These are phyloP conservation scores for Chaetothyriales sp. DNA, from an alignment of 2,329 filamentous ascomycete species.

Conservation along the genomic window DNA sequence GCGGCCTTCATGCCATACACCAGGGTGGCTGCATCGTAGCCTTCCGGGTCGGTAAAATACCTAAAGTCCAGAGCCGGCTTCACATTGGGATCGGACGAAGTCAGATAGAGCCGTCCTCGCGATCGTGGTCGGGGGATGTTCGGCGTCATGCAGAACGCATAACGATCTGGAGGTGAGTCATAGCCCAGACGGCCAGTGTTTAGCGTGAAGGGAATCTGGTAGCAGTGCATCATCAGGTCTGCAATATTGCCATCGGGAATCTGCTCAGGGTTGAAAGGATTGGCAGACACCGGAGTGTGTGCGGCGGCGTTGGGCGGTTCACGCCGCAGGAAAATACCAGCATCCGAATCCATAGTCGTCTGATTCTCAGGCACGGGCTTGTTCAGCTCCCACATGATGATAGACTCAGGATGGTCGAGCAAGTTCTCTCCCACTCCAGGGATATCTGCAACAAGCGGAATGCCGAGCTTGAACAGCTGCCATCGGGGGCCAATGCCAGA, in stretches of 20 bases:
- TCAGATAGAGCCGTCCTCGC: slow-evolving; percentile 62
- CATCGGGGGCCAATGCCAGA: slow-evolving; percentile 38
- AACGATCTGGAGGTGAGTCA: slow-evolving; percentile 44
- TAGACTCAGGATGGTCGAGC: slow-evolving; percentile 49
- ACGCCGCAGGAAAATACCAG: slow-evolving; percentile 73
- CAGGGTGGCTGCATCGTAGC: slow-evolving; percentile 69
- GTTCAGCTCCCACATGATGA: slow-evolving; percentile 66
- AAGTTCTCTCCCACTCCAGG: slow-evolving; percentile 51
- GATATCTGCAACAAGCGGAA: slow-evolving; percentile 44
- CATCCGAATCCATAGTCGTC: slow-evolving; percentile 84
- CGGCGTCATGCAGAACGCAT: slow-evolving; percentile 80
- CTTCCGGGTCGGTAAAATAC: slow-evolving; percentile 76
- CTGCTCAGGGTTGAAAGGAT: slow-evolving; percentile 34
- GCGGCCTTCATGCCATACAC: slow-evolving; percentile 63
- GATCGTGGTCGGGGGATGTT: slow-evolving; percentile 76
- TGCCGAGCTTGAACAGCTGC: slow-evolving; percentile 35
- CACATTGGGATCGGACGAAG: slow-evolving; percentile 55
- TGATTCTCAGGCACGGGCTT: slow-evolving; percentile 61
- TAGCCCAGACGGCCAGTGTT: slow-evolving; percentile 74
- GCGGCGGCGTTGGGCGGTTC: slow-evolving; percentile 54
- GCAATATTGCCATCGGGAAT: slow-evolving; percentile 56
- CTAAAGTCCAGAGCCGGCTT: slow-evolving; percentile 78
- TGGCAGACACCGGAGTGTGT: slow-evolving; percentile 22
- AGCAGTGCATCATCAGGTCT: slow-evolving; percentile 94
- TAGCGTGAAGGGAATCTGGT: slow-evolving; percentile 81